Base-by-base conservation (phyloP, 306 rosid species). In the Astragalus glycyphyllos region DNA sequence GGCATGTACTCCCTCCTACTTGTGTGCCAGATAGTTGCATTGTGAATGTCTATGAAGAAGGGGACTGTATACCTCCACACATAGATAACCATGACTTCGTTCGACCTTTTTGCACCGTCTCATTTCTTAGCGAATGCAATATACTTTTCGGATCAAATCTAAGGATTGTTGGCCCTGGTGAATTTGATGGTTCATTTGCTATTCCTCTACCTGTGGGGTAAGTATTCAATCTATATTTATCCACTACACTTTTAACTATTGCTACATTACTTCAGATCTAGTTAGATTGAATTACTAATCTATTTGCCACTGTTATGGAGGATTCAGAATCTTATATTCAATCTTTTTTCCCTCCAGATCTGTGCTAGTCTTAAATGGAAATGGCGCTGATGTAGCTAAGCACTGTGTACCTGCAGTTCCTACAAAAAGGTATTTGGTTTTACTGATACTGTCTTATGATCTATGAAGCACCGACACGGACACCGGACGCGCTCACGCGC, bases 341-440 rank as follows among this genome's bases (percentile, higher is more conserved):
- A 11, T 65, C 64, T 35, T 65, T 79, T 80, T 35, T 58, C 60
- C 16, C 45, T 82, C 13, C 90, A 95, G 99, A 68, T 95, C 99
- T 76, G 99, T 89, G 47, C 97, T 95, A 57, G 99, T 95, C 55
- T 84, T 95, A 16, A 91, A 85, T 65, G 96, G 97, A 75, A 95
- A 82, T 69, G 96, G 96, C 32, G 96, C 99, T 65, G 99, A 95
- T 68, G 91, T 91, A 69, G 92, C 99, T 69, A 89, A 87, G 81
- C 99, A 94, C 72, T 94, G 97, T 70, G 92, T 94, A 51, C 97
- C 99, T 63, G 97, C 97, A 16, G 97, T 95, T 55, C 96, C 92
- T 66, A 11, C 26, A 2, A 87, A 76, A 78, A 84, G 99, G 99
- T 94, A 80, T 71, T 32, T 62, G 38, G 42, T 20, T 71, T 32